Conservation (phyloP, 257 asterid species). For the Capsicum baccatum region DNA sequence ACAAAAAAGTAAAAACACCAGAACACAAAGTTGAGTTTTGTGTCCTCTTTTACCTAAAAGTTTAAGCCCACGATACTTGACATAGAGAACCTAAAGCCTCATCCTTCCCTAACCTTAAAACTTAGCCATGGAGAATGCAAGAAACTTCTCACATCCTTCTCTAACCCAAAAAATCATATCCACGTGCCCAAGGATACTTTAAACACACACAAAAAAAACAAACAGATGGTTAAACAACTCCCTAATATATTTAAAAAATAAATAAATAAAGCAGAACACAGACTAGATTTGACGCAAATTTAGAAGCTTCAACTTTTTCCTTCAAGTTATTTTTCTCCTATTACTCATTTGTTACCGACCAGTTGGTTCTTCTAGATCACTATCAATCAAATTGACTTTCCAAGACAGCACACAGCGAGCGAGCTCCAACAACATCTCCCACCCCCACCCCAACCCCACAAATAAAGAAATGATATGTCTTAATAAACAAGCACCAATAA, state of each 20-base stretch:
- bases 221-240: not conserved
- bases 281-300: not conserved
- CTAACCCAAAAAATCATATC: not conserved
- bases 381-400: not conserved
- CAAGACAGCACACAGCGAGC: not conserved
- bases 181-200: not conserved
- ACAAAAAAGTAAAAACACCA: not conserved
- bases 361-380: not conserved
- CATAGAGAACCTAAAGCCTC: not conserved
- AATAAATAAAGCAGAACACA: not conserved
- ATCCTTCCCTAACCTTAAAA: not conserved
- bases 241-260: not conserved
- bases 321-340: not conserved
- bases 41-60: constrained; percentile 11
- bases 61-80: constrained; percentile 9
- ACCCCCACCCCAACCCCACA: not conserved
- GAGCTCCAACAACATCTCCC: not conserved
- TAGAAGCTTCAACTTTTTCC: not conserved
- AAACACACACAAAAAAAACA: not conserved
- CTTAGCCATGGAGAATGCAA: not conserved
- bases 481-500: constrained; percentile 8
- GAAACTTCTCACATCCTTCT: not conserved
- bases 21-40: not conserved
- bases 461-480: not conserved
- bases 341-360: not conserved